A percentile compares a stretch with the other conserved stretches of the same genome.
phyloP scores from a whole-genome alignment of 305 asterid genomes.

The Fraxinus sp. region DNA sequence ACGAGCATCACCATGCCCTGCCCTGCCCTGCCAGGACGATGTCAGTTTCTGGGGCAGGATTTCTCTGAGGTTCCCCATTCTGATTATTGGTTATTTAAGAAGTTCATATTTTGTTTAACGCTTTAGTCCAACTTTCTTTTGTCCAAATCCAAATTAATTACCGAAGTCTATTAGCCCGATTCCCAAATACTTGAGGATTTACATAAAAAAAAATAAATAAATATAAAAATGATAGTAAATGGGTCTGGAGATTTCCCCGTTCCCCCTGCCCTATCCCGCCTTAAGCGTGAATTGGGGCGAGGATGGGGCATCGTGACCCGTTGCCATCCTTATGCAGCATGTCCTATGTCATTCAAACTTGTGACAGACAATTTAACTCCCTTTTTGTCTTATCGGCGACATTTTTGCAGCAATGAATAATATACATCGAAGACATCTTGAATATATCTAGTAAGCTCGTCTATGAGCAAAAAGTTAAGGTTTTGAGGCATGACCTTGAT shows the following conservation, averaged over 20 bases:
- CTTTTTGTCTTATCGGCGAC: not conserved
- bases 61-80: not conserved
- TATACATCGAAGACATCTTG: not conserved
- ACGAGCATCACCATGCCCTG: not conserved
- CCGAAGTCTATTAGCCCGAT: not conserved
- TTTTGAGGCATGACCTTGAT: not conserved
- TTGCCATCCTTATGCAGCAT: not conserved
- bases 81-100: not conserved
- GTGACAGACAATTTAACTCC: not conserved
- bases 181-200: not conserved
- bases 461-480: not conserved
- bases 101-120: not conserved
- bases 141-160: not conserved
- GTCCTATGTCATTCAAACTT: not conserved
- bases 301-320: not conserved
- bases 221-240: not conserved
- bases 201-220: not conserved
- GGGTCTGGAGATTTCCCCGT: not conserved
- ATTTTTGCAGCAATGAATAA: not conserved
- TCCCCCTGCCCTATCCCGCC: not conserved
- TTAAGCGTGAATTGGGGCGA: not conserved
- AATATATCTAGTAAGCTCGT: not conserved
- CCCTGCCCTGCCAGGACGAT: not conserved
- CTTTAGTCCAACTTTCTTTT: not conserved
- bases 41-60: not conserved